A percentile compares a stretch with the other conserved stretches of the same genome.
Conservation (phyloP, 164 flowering plant species). For the Tetrastigma voinierianum region DNA sequence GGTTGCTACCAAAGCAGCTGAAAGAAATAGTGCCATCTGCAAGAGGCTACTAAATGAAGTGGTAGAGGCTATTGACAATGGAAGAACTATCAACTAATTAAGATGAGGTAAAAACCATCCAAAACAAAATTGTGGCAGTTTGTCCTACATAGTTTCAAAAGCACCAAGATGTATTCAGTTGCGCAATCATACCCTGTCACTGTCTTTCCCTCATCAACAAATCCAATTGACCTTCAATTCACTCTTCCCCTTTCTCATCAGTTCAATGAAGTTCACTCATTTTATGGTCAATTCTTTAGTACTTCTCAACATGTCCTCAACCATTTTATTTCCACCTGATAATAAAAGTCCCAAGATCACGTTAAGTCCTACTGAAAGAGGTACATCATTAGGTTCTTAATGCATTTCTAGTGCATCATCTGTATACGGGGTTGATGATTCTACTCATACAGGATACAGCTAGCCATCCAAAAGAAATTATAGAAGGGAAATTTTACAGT, state of each 20-base stretch:
- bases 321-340: slow-evolving; percentile 19
- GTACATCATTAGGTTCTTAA: too few relatives aligned
- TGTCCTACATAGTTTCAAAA: slow-evolving; percentile 9
- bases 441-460: slow-evolving; percentile 36
- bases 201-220: slow-evolving; percentile 31
- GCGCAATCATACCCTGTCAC: slow-evolving; percentile 39
- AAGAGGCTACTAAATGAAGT: too few relatives aligned
- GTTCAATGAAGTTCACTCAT: slow-evolving; percentile 37
- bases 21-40: too few relatives aligned
- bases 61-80: too few relatives aligned
- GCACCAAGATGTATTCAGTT: slow-evolving; percentile 19
- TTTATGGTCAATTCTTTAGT: slow-evolving; percentile 35
- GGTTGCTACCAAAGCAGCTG: too few relatives aligned
- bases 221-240: slow-evolving; percentile 45
- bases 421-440: slow-evolving; percentile 26
- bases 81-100: too few relatives aligned
- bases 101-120: too few relatives aligned
- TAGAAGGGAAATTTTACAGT: slow-evolving; percentile 20
- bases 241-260: slow-evolving; percentile 33
- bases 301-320: slow-evolving; percentile 39
- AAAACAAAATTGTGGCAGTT: too few relatives aligned
- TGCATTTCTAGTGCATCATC: slow-evolving; percentile 42
- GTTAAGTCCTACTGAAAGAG: too few relatives aligned
- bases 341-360: too few relatives aligned
- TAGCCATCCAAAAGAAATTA: slow-evolving; percentile 27